Percentiles rank a stretch among this genome's conserved stretches.
phyloP scores from a whole-genome alignment of 2,329 filamentous ascomycete genomes.

The Zymoseptoria passerinii region DNA sequence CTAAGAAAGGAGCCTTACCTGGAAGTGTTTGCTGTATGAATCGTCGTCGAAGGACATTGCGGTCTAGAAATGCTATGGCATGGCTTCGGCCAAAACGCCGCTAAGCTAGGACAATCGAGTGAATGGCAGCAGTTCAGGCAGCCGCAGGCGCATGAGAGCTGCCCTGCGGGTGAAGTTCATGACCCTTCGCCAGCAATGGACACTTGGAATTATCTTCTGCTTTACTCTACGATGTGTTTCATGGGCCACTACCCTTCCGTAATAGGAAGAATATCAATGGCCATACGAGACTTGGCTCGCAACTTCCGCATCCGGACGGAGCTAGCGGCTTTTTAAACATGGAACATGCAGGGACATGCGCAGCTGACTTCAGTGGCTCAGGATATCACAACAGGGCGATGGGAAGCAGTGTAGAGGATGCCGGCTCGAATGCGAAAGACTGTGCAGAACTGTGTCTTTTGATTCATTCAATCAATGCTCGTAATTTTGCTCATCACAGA shows the following conservation, averaged over 20 bases:
- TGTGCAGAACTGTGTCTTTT: no score
- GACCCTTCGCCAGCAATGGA: background rate
- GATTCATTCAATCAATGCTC: background rate
- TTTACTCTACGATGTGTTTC: background rate
- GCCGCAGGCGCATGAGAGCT: background rate
- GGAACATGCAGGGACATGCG: no score
- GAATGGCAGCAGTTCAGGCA: background rate
- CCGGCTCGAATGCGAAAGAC: no score
- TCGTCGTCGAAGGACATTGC: background rate
- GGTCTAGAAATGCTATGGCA: background rate
- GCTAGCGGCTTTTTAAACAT: no score
- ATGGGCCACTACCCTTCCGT: no score
- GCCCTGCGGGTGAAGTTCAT: background rate
- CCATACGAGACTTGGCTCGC: no score
- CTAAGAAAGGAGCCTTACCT: background rate
- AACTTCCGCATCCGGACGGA: no score
- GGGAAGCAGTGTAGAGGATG: no score
- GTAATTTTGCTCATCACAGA: background rate
- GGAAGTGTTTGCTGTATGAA: background rate
- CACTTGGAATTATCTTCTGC: background rate
- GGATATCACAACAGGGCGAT: no score
- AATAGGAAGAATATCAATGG: no score
- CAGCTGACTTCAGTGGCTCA: no score
- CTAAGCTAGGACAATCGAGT: background rate
- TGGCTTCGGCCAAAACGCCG: background rate